These are phyloP conservation scores for Prunus kanzakura DNA, from an alignment of 306 rosid genomes.

Conservation along the genomic window DNA sequence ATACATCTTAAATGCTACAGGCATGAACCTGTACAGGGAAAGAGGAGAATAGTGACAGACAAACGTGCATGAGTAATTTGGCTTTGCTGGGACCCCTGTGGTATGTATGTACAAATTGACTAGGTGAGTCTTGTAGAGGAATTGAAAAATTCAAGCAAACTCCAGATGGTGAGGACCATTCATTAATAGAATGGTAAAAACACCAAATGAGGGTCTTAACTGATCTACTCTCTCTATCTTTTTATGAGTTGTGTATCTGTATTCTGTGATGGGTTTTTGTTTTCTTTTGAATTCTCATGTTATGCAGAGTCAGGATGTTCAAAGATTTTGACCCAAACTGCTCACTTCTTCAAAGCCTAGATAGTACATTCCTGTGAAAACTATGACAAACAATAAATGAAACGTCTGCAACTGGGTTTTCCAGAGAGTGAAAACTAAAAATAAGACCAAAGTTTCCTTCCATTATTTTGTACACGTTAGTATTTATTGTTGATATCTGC, in stretches of 20 bases:
- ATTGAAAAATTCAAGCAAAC: not conserved
- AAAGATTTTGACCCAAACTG: slow-evolving; percentile 40
- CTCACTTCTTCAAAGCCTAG: slow-evolving; percentile 33
- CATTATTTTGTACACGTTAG: not conserved
- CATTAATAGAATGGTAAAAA: not conserved
- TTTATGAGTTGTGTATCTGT: not conserved
- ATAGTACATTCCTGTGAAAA: slow-evolving; percentile 51
- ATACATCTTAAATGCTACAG: slow-evolving; percentile 36
- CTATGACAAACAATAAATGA: slow-evolving; percentile 47
- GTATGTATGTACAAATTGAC: not conserved
- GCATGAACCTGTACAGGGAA: slow-evolving; percentile 23
- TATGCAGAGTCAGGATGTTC: slow-evolving; percentile 8
- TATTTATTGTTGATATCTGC: not conserved
- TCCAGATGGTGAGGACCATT: not conserved
- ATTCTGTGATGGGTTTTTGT: not conserved
- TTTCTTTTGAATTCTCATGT: not conserved
- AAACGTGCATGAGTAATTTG: slow-evolving; percentile 12
- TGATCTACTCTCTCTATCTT: not conserved
- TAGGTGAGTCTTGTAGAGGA: not conserved
- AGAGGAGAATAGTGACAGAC: slow-evolving; percentile 3
- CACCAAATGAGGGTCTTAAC: not conserved
- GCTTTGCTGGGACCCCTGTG: slow-evolving; percentile 1
- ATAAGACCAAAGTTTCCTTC: not conserved
- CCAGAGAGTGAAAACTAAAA: slow-evolving; percentile 16
- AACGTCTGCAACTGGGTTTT: slow-evolving; percentile 55